Evolutionary conservation across 164 flowering plant genomes (phyloP), one percentile per base, ranked within the genome.

Genomic region (Umbellularia californica): DNA sequence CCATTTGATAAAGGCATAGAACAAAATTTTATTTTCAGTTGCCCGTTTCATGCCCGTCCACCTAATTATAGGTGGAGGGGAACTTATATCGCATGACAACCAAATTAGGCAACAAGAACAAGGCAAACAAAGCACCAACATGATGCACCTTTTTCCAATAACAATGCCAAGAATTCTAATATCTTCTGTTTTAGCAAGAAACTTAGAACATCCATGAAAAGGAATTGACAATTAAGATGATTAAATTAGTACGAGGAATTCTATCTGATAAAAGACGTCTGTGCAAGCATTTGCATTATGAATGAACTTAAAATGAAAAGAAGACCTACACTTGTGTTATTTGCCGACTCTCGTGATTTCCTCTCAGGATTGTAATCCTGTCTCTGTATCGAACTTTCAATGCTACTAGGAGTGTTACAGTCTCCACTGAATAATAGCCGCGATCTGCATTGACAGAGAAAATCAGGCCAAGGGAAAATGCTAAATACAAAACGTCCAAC

Each of bases 351-450:
- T 84, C 87, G 70, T 84, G 87, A 70, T 84, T 84, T 72, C 87
- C 87, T 76, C 87, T 76, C 58, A 84, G 71, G 50, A 84, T 83
- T 63, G 84, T 83, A 74, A 83, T 84, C 78, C 87, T 83, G 72
- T 84, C 87, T 76, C 87, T 84, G 66, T 84, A 81, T 41, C 85
- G 85, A 69, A 84, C 87, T 82, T 84, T 84, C 75, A 84, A 69
- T 63, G 87, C 87, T 62, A 84, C 87, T 71, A 84, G 50, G 35
- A 84, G 82, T 71, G 87, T 72, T 71, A 84, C 87, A 63, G 87
- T 83, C 75, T 84, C 87, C 75, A 84, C 87, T 2, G 87, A 84
- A 72, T 84, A 84, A 77, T 84, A 84, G 23, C 87, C 87, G 76
- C 85, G 87, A 78, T 84, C 87, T 84, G 85, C 82, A 78, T 70